phyloP scores from a whole-genome alignment of 2,329 filamentous ascomycete genomes.

The Aspergillus tanneri region DNA sequence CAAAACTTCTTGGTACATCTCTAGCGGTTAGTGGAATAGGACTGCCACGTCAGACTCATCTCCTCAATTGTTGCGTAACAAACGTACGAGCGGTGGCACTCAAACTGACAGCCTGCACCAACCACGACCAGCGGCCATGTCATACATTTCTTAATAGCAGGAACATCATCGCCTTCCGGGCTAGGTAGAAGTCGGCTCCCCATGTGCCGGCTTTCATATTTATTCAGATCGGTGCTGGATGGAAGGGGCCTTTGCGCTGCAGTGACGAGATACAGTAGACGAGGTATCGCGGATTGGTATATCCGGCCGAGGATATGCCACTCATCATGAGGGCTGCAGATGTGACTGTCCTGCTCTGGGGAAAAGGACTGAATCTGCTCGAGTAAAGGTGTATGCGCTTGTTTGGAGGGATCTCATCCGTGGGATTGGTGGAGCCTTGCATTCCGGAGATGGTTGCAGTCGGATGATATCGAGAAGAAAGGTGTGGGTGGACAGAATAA shows the following conservation, averaged over 20 bases:
- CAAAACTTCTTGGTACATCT: constrained; percentile 1
- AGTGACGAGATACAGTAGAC: constrained; percentile 10
- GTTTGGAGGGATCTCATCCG: neutral
- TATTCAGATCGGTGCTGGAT: neutral
- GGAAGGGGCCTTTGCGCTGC: constrained; percentile 3
- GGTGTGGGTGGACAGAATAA: constrained; percentile 6
- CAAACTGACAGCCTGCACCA: neutral
- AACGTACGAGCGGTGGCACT: neutral
- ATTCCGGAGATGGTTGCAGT: constrained; percentile 10
- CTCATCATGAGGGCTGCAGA: neutral
- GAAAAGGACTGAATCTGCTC: constrained; percentile 7
- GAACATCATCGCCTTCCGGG: neutral
- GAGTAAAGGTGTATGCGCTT: constrained; percentile 2
- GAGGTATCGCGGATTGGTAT: constrained; percentile 8
- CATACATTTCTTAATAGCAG: constrained; percentile 4
- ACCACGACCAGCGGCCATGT: constrained; percentile 10
- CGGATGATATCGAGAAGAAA: constrained; percentile 4
- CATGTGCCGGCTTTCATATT: constrained; percentile 2
- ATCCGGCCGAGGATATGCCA: constrained; percentile 9
- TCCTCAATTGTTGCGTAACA: neutral
- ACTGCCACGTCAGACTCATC: neutral
- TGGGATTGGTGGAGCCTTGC: neutral
- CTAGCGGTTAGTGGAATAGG: neutral
- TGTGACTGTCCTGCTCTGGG: neutral
- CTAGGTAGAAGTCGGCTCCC: neutral